Conservation (phyloP, 225 moss, liverwort and hornwort genomes). For the Polytrichum formosum region DNA sequence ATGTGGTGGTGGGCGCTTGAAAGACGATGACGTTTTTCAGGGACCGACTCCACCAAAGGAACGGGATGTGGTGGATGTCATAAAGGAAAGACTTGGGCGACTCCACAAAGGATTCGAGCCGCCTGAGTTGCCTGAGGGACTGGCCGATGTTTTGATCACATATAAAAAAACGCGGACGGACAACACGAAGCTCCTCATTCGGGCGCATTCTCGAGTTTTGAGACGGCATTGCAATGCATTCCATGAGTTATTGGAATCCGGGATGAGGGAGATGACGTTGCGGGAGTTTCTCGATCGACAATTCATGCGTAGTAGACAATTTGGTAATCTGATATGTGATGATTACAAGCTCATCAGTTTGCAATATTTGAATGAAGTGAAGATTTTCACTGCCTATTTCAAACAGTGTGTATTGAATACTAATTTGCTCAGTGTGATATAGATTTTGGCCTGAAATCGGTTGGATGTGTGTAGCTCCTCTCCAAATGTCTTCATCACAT, state of each 20-base stretch:
- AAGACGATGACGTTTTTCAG: not conserved
- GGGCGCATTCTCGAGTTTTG: slow-evolving; percentile 24
- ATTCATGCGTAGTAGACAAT: slow-evolving; percentile 23
- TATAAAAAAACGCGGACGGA: slow-evolving; percentile 3
- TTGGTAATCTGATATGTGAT: slow-evolving; percentile 21
- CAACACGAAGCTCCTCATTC: slow-evolving; percentile 25
- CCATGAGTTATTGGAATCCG: slow-evolving; percentile 25
- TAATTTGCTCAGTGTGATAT: too few species aligned
- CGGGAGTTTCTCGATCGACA: slow-evolving; percentile 31
- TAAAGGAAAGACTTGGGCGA: slow-evolving; percentile 12
- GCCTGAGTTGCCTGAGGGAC: slow-evolving; percentile 10
- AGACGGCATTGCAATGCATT: slow-evolving; percentile 35
- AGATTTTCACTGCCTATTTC: too few species aligned
- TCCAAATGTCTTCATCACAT: too few species aligned
- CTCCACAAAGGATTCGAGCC: slow-evolving; percentile 26
- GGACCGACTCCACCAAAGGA: slow-evolving; percentile 1
- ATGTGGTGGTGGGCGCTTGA: not conserved
- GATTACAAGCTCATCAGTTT: too few species aligned
- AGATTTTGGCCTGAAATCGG: too few species aligned
- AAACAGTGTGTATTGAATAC: too few species aligned
- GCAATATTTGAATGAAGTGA: too few species aligned
- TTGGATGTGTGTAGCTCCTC: too few species aligned
- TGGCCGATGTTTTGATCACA: slow-evolving; percentile 18
- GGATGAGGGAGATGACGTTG: slow-evolving; percentile 32
- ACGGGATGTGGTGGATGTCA: slow-evolving; percentile 30